Base-by-base conservation (phyloP, 1,284 basidiomycete genomes). In the Puccinia polysora region DNA sequence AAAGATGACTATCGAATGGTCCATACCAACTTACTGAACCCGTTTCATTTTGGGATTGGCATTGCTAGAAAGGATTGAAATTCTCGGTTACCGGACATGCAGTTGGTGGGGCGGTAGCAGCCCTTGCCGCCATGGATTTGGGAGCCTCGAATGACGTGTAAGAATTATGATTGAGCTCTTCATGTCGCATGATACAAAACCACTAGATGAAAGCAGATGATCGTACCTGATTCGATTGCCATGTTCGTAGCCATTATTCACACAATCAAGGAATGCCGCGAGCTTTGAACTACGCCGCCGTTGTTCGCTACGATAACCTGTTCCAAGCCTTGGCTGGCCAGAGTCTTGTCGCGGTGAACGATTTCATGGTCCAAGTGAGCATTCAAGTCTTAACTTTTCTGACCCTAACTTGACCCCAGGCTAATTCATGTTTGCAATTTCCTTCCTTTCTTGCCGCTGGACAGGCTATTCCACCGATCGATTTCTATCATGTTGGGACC, bases 301-400 rank as follows among this genome's bases (percentile, higher is more conserved):
- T 49, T 1, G 18, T 64, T 2, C 34, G 65, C 20, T 58, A 72
- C 30, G 69, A 72, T 49, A 72, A 64, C 30, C 43, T 72, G 20
- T 72, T 72, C 40, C 69, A 72, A 65, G 74, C 73, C 0, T 67
- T 75, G 8, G 69, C 75, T 47, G 74, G 74, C 40, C 75, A 75
- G 56, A 65, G 59, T 43, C 8, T 74, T 8, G 74, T 74, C 34
- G 36, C 62, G 14, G 52, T 68, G 23, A 74, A 75, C 53, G 75
- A 75, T 62, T 72, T 47, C 55, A 65, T 64, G 32, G 75, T 74
- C 34, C 71, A 73, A 36, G 58, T 65, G 49, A 64, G 65, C 58
- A 56, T 32, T 3, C 32, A 4, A 4, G 23, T 25, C 5, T 14
- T 15, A 18, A n/a, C 23, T 20, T 14, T 8, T 6, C 6, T 23